A percentile compares a stretch with the other conserved stretches of the same genome.
Evolutionary conservation across 2,329 filamentous ascomycete species (phyloP).

Genomic region (Neophaeococcomyces aloes): DNA sequence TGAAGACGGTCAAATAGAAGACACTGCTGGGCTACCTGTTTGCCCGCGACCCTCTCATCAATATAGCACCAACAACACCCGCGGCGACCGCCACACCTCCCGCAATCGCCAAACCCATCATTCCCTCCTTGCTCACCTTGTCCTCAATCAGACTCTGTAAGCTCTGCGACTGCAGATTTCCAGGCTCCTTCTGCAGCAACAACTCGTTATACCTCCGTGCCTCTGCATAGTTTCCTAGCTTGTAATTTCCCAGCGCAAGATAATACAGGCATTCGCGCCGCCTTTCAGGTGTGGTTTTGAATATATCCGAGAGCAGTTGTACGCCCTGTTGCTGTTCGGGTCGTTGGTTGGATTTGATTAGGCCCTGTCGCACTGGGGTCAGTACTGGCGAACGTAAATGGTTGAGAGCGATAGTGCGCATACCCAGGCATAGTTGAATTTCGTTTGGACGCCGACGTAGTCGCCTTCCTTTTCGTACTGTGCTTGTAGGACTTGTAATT

Average conservation of each 20-base stretch:
- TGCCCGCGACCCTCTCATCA: constrained; percentile 61
- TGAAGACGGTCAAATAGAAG: constrained; percentile 34
- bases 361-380: constrained; percentile 50
- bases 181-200: constrained; percentile 78
- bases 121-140: constrained; percentile 85
- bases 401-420: constrained; percentile 17
- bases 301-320: constrained; percentile 89
- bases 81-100: constrained; percentile 86
- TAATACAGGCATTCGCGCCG: constrained; percentile 98
- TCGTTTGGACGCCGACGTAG: constrained; percentile 93
- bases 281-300: constrained; percentile 82
- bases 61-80: constrained; percentile 79
- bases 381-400: not conserved
- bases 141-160: constrained; percentile 84
- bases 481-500: constrained; percentile 81
- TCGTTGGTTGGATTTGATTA: constrained; percentile 83
- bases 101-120: constrained; percentile 90
- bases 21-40: constrained; percentile 30
- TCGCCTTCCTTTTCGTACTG: constrained; percentile 98
- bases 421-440: constrained; percentile 99
- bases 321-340: constrained; percentile 89
- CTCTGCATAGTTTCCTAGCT: constrained; percentile 94
- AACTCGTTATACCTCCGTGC: constrained; percentile 90
- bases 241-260: constrained; percentile 92
- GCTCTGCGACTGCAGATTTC: constrained; percentile 81